Percentiles rank a stretch among this genome's conserved stretches.
Evolutionary conservation across 1,284 basidiomycete genomes (phyloP).

Genomic region (Grifola frondosa): DNA sequence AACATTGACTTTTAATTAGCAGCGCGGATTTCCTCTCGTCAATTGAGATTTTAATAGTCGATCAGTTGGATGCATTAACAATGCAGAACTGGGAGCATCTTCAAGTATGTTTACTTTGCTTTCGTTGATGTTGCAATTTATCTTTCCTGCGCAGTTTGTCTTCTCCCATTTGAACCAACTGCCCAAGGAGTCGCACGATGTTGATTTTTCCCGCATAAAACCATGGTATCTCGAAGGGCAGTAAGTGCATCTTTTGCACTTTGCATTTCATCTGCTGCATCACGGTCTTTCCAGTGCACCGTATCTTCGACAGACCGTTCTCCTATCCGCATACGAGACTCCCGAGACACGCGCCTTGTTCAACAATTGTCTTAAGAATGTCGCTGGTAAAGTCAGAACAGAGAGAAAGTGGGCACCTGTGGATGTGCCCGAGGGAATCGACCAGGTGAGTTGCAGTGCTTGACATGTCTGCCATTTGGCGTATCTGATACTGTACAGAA

Average conservation of each 20-base stretch:
- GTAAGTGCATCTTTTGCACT: slow-evolving; percentile 47
- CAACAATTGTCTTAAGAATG: slow-evolving; percentile 74
- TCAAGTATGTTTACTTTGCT: slow-evolving; percentile 52
- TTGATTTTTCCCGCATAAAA: slow-evolving; percentile 96
- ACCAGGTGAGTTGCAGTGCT: slow-evolving; percentile 54
- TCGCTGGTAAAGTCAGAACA: slow-evolving; percentile 79
- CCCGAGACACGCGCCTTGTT: slow-evolving; percentile 85
- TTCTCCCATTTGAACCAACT: slow-evolving; percentile 84
- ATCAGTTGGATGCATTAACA: slow-evolving; percentile 89
- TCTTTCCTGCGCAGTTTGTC: slow-evolving; percentile 62
- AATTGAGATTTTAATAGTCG: slow-evolving; percentile 90
- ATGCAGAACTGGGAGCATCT: slow-evolving; percentile 99
- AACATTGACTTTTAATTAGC: no score
- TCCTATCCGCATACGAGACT: slow-evolving; percentile 88
- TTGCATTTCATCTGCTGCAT: neutral
- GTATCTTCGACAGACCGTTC: slow-evolving; percentile 85
- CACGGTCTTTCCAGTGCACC: slow-evolving; percentile 50
- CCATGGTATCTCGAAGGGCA: slow-evolving; percentile 96
- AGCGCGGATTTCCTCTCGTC: slow-evolving; percentile 90
- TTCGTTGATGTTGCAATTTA: neutral
- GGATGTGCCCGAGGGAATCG: slow-evolving; percentile 75
- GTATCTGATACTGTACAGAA: slow-evolving; percentile 41
- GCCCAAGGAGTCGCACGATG: slow-evolving; percentile 89
- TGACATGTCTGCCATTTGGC: neutral
- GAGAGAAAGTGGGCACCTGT: slow-evolving; percentile 71